A percentile compares a stretch with the other conserved stretches of the same genome.
phyloP scores from a whole-genome alignment of 768 basidiomycete species.

The Coprinopsis cinerea region DNA sequence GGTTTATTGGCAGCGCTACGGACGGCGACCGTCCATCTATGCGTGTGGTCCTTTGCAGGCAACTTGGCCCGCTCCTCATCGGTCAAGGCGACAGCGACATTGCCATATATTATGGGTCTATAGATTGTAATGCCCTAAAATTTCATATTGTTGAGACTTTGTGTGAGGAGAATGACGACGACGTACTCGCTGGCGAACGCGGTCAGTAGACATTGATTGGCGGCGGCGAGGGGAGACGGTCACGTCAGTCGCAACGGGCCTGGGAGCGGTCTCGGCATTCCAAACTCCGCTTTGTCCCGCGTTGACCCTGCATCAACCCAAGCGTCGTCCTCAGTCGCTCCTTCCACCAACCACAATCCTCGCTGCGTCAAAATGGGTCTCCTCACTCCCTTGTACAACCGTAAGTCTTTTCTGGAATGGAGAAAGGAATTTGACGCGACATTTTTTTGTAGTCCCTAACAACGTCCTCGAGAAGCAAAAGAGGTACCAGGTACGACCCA shows the following conservation, averaged over 20 bases:
- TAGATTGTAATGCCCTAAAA: slow-evolving; percentile 78
- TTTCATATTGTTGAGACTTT: slow-evolving; percentile 12
- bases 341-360: slow-evolving; percentile 14
- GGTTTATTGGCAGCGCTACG: slow-evolving; percentile 77
- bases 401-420: slow-evolving; percentile 33
- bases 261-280: slow-evolving; percentile 34
- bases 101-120: slow-evolving; percentile 93
- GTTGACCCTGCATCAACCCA: slow-evolving; percentile 13
- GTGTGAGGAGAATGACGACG: slow-evolving; percentile 11
- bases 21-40: slow-evolving; percentile 94
- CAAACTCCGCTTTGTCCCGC: slow-evolving; percentile 42
- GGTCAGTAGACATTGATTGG: slow-evolving; percentile 15
- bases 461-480: slow-evolving; percentile 59
- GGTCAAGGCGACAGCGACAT: slow-evolving; percentile 77
- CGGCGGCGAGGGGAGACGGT: too few relatives aligned
- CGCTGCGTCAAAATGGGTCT: slow-evolving; percentile 36
- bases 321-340: slow-evolving; percentile 16
- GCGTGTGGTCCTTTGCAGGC: slow-evolving; percentile 73
- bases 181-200: slow-evolving; percentile 60
- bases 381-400: slow-evolving; percentile 58
- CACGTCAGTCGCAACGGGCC: slow-evolving; percentile 9
- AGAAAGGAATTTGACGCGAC: slow-evolving; percentile 10
- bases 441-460: slow-evolving; percentile 56
- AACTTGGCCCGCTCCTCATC: slow-evolving; percentile 60
- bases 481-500: slow-evolving; percentile 51